phyloP scores from a whole-genome alignment of 2,329 filamentous ascomycete species.

The Colletotrichum plurivorum region DNA sequence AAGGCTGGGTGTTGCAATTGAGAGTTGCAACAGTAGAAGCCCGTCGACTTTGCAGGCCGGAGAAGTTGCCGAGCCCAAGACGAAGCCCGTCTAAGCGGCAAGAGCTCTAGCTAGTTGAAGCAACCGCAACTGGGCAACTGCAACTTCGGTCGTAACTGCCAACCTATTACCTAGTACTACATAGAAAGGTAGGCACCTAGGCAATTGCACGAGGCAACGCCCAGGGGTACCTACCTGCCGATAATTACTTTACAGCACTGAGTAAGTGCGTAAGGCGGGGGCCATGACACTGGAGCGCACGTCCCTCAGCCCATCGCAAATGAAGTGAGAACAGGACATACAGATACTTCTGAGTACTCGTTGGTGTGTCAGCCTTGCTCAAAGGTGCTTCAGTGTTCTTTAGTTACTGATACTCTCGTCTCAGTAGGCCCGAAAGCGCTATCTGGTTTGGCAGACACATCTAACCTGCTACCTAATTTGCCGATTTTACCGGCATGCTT shows the following conservation, averaged over 20 bases:
- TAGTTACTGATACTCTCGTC: no score
- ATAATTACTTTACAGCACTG: no score
- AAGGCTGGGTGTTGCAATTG: neutral
- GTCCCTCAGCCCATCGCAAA: conserved; percentile 21
- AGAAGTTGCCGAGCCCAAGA: no score
- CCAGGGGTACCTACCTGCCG: neutral
- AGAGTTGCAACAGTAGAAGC: neutral
- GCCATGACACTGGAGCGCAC: neutral
- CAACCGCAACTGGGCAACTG: neutral
- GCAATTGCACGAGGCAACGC: neutral
- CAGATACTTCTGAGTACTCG: neutral
- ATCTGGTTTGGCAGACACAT: no score
- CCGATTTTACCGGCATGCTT: neutral
- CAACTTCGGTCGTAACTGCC: neutral
- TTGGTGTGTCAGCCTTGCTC: no score
- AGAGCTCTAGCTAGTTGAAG: neutral
- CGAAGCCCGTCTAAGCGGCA: neutral
- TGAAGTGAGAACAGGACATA: conserved; percentile 16
- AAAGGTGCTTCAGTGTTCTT: no score
- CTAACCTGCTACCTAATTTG: neutral
- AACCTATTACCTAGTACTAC: neutral
- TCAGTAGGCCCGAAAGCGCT: neutral
- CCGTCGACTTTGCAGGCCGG: no score
- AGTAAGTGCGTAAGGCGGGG: no score
- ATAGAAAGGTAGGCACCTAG: no score